These are phyloP conservation scores for Monilinia polystroma DNA, from an alignment of 2,329 filamentous ascomycete species.

Conservation along the genomic window DNA sequence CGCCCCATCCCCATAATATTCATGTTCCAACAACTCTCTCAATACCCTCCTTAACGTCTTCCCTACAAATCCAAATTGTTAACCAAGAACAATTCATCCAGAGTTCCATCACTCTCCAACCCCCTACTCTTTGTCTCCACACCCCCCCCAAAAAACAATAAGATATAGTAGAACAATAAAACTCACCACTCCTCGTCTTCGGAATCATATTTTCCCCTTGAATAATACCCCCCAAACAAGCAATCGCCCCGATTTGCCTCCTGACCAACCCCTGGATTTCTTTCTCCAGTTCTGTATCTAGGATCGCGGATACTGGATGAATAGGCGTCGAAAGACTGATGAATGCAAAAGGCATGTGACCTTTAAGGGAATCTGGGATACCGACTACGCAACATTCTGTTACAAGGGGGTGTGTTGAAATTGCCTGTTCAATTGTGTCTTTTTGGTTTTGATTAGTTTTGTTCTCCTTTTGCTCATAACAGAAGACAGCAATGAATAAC, in stretches of 20 bases:
- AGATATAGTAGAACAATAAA: too few species aligned
- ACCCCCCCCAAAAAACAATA: not conserved
- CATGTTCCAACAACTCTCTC: conserved; percentile 81
- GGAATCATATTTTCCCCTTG: conserved; percentile 85
- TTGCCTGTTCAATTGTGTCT: conserved; percentile 88
- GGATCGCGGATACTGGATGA: conserved; percentile 53
- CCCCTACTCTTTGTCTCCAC: not conserved
- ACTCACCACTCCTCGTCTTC: conserved; percentile 60
- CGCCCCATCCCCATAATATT: conserved; percentile 73
- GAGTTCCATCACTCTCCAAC: not conserved
- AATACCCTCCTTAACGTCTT: conserved; percentile 85
- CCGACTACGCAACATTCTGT: conserved; percentile 85
- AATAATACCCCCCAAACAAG: conserved; percentile 80
- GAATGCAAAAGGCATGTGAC: conserved; percentile 89
- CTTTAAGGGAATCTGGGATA: conserved; percentile 82
- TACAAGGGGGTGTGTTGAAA: conserved; percentile 74
- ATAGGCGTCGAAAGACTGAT: conserved; percentile 59
- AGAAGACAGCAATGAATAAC: not conserved
- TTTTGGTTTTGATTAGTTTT: conserved; percentile 4
- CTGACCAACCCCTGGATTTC: conserved; percentile 75
- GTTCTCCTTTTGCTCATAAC: not conserved
- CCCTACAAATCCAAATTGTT: conserved; percentile 55
- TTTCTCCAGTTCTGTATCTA: conserved; percentile 45
- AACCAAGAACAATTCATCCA: too few species aligned
- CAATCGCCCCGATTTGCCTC: conserved; percentile 82